Evolutionary conservation across 148 eudicot species (phyloP), one percentile per base, ranked within the genome.

Genomic region (Hydrangea macrophylla): DNA sequence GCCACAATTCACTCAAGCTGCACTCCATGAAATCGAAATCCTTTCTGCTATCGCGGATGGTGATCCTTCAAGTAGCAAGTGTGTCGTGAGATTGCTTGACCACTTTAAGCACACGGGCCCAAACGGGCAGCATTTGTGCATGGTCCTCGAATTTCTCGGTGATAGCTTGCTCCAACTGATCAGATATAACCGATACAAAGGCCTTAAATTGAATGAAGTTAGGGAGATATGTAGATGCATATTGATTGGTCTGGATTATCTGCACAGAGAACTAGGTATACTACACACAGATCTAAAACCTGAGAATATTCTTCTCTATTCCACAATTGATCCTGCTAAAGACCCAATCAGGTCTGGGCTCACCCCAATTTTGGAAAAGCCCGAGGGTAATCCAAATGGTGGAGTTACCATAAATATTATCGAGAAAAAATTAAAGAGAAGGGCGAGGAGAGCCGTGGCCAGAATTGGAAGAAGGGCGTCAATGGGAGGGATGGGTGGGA

Each of bases 111-210:
- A 90, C 45, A 23, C 85, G 24, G 98, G 97, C 76, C 98, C 97
- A 67, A 94, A 90, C 73, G 98, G 97, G 71, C 96, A 90, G 69
- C 97, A 90, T 71, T 72, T 80, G 54, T 90, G 97, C 85, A 90
- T 88, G 98, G 96, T 94, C 70, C 96, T 94, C 39, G 98, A 94
- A 76, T 90, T 90, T 82, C 96, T 94, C 27, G 98, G 98, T 42
- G 98, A 94, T 77, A 94, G 91, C 77, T 79, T 94, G 56, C 90
- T 94, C 33, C 89, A 84, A 57, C 70, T 94, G 31, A 94, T 84
- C 55, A 88, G 86, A 75, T 86, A 85, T 72, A 90, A 85, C 59
- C 92, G 82, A 36, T 89, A 94, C 76, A 88, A 79, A 70, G 97
- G 96, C 61, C 80, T 94, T 75, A 84, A 78, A 45, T 63, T 94